phyloP scores from a whole-genome alignment of 192 early-diverging fungal genomes.

The Pecoramyces ruminantium region DNA sequence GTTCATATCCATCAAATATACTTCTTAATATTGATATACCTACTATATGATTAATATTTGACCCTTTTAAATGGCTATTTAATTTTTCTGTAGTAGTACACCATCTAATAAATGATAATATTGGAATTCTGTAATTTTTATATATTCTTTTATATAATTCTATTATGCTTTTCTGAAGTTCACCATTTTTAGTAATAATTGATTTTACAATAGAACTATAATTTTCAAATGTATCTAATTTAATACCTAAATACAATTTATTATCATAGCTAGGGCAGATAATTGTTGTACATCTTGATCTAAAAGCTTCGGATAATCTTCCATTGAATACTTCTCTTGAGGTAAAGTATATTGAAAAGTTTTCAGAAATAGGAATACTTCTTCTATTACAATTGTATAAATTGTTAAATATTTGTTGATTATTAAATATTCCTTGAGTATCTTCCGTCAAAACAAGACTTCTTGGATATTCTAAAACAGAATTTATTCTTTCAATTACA shows the following conservation, averaged over 20 bases:
- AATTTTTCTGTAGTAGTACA: background rate
- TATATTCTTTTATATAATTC: background rate
- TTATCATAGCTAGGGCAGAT: background rate
- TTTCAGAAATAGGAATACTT: background rate
- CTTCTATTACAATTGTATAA: background rate
- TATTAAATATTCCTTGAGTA: background rate
- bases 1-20: background rate
- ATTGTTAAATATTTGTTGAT: background rate
- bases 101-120: background rate
- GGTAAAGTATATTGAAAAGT: background rate
- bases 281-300: background rate
- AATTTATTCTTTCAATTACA: background rate
- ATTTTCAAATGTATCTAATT: background rate
- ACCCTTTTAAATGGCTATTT: background rate
- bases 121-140: background rate
- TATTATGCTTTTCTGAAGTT: background rate
- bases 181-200: background rate
- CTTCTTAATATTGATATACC: background rate
- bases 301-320: background rate
- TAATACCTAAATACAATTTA: background rate
- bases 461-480: background rate
- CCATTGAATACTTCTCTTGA: background rate
- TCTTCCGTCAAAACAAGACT: background rate
- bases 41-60: background rate
- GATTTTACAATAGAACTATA: background rate